These are phyloP conservation scores for Pyrenula aspistea DNA, from an alignment of 495 filamentous ascomycete species.

Conservation along the genomic window DNA sequence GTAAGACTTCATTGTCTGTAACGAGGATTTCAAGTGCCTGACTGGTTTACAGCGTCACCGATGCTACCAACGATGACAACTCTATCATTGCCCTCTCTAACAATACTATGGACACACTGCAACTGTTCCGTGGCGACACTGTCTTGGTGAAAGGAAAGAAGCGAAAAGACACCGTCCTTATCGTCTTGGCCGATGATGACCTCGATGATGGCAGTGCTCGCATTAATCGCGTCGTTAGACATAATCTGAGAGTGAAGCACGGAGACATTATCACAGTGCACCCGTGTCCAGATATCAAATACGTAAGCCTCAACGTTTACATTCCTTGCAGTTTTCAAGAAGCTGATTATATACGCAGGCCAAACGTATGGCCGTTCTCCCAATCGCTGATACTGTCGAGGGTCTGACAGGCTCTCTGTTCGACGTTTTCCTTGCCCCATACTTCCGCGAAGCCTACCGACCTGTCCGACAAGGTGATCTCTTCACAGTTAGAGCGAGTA, in stretches of 20 bases:
- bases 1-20: conserved; percentile 34
- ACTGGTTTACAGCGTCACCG: conserved; percentile 60
- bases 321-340: conserved; percentile 2
- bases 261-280: conserved; percentile 95
- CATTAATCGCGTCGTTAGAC: conserved; percentile 94
- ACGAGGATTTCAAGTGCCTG: conserved; percentile 1
- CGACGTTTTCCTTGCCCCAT: conserved; percentile 97
- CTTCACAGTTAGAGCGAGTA: conserved; percentile 92
- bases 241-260: conserved; percentile 97
- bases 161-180: conserved; percentile 96
- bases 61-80: conserved; percentile 98
- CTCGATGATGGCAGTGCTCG: conserved; percentile 93
- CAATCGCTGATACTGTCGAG: conserved; percentile 96
- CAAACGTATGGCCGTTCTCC: conserved; percentile 97
- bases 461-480: conserved; percentile 93
- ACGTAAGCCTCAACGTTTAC: conserved; percentile 46
- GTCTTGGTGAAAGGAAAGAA: conserved; percentile 98
- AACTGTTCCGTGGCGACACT: conserved; percentile 96
- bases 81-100: conserved; percentile 96
- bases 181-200: conserved; percentile 94
- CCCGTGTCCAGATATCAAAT: conserved; percentile 99
- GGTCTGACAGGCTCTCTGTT: conserved; percentile 94
- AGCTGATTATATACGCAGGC: too few species aligned
- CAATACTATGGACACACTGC: conserved; percentile 97
- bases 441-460: conserved; percentile 98